These are phyloP conservation scores for Cystoisospora suis DNA, from an alignment of 169 alveolate species.

Conservation along the genomic window DNA sequence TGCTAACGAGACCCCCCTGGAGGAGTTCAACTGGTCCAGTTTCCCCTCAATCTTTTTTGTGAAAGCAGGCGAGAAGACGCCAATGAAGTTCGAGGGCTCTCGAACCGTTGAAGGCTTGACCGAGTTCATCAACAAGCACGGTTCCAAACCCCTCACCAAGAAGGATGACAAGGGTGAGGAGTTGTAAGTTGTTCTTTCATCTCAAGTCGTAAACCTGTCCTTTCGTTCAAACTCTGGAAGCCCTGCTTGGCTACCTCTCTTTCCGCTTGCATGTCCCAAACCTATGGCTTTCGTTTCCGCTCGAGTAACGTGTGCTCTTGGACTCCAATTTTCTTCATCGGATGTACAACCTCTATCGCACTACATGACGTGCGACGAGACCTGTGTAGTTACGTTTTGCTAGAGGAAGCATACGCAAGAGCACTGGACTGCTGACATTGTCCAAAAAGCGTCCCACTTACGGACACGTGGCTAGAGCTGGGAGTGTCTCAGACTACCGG, in stretches of 20 bases:
- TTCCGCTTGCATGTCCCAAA: no score
- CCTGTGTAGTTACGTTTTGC: no score
- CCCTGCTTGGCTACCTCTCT: constrained; percentile 25
- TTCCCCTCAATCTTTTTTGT: constrained; percentile 73
- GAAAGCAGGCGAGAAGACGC: constrained; percentile 67
- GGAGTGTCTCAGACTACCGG: no score
- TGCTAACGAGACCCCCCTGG: constrained; percentile 81
- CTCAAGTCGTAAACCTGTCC: constrained; percentile 6
- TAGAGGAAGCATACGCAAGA: no score
- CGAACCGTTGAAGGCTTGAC: constrained; percentile 55
- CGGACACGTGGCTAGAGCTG: no score
- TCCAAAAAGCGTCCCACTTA: no score
- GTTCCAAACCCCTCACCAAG: constrained; percentile 64
- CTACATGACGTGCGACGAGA: no score
- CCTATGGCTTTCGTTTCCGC: no score
- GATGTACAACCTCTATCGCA: no score
- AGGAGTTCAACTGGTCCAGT: constrained; percentile 63
- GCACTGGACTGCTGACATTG: no score
- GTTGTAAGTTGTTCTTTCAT: background rate
- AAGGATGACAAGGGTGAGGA: constrained; percentile 56
- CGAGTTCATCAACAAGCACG: constrained; percentile 68
- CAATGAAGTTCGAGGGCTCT: constrained; percentile 70
- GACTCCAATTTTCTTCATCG: no score
- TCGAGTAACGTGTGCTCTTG: no score
- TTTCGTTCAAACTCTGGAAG: background rate